Percentiles rank a stretch among this genome's conserved stretches.
These are phyloP conservation scores for Dictyostelium citrinum DNA, from an alignment of 78 protist species.

Conservation along the genomic window DNA sequence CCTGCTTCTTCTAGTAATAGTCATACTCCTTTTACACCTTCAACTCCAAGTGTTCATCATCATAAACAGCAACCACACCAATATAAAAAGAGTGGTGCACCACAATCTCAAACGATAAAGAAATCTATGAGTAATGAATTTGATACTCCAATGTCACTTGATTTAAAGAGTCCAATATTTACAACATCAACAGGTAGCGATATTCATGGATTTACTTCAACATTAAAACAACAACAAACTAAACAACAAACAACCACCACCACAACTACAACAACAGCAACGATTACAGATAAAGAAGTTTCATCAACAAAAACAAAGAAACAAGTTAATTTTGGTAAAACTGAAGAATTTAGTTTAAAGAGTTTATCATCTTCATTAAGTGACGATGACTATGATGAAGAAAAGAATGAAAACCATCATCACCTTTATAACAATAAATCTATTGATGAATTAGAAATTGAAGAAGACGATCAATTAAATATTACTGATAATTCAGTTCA, in stretches of 20 bases:
- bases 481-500: background rate
- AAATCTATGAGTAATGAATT: background rate
- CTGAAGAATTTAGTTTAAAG: conserved; percentile 3
- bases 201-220: background rate
- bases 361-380: background rate
- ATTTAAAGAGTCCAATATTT: background rate
- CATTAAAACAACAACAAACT: too few relatives aligned
- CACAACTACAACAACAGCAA: background rate
- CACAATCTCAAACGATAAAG: background rate
- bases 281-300: background rate
- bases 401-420: background rate
- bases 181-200: background rate
- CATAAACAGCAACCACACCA: background rate
- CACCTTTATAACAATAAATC: background rate
- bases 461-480: background rate
- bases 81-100: background rate
- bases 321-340: conserved; percentile 56
- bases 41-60: background rate
- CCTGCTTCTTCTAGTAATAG: background rate
- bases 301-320: background rate
- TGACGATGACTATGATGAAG: conserved; percentile 16
- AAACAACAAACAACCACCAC: background rate
- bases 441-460: background rate
- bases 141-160: background rate
- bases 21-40: background rate